Evolutionary conservation across 495 filamentous ascomycete species (phyloP).

Genomic region (Penicillium cinerascens): DNA sequence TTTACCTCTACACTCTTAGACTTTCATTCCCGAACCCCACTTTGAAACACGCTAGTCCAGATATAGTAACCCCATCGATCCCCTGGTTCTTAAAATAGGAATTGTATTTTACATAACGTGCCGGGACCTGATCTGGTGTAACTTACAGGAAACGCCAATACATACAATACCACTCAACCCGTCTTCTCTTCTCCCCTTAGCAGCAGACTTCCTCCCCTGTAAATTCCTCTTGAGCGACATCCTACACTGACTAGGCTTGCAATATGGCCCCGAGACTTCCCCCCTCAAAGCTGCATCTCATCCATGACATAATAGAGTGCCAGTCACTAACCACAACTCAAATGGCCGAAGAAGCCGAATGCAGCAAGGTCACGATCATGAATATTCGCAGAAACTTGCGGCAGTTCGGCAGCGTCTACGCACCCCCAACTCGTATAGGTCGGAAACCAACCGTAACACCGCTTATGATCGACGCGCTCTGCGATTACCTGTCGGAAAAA

Average conservation of each 20-base stretch:
- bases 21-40: too few relatives aligned
- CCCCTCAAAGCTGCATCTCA: not conserved
- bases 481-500: constrained; percentile 16
- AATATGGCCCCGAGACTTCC: constrained; percentile 10
- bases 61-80: not conserved
- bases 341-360: constrained; percentile 19
- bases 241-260: not conserved
- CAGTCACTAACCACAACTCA: constrained; percentile 14
- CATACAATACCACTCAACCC: too few relatives aligned
- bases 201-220: too few relatives aligned
- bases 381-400: constrained; percentile 22
- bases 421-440: constrained; percentile 19
- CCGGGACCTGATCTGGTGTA: too few relatives aligned
- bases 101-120: too few relatives aligned
- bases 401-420: constrained; percentile 19
- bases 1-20: too few relatives aligned
- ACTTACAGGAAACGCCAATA: too few relatives aligned
- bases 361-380: constrained; percentile 18
- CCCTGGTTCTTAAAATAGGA: too few relatives aligned
- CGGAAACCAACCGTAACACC: constrained; percentile 12
- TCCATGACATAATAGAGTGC: constrained; percentile 15
- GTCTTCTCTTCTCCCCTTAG: too few relatives aligned
- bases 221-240: too few relatives aligned
- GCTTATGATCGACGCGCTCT: constrained; percentile 18
- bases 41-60: too few relatives aligned